Base-by-base conservation (phyloP, 2,329 filamentous ascomycete species). In the Chrysoporthe puriensis region DNA sequence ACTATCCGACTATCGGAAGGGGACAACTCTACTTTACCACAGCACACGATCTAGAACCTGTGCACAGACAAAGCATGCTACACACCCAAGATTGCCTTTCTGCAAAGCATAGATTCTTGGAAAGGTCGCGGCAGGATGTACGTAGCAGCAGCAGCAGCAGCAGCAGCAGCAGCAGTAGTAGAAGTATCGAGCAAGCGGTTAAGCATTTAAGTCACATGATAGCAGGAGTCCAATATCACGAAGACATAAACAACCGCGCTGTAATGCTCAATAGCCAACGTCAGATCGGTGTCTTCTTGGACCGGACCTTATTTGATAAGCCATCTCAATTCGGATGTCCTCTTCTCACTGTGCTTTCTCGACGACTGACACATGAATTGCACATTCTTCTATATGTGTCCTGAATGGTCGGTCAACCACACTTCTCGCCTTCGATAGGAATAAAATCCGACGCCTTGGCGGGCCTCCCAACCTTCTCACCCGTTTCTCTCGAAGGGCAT, bases 281-380 rank as follows among this genome's bases (percentile, higher is more conserved):
- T 57, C 54, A 32, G 34, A 40, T 57, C 54, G 9, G 4, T 40
- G 9, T n/a, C 32, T 57, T 21, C 34, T 57, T n/a, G 32, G 54
- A 26, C 54, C 34, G 34, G 32, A 21, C 32, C 54, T 36, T 16
- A 16, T 16, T 21, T 40, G 16, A 40, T 57, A 36, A 57, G 32
- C 34, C 18, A 16, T 57, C 16, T 32, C 34, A 26, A n/a, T 40
- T 57, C 9, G 54, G 54, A 21, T 21, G 34, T 21, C 54, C 34
- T 13, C 32, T 40, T 40, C 5, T 13, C 26, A 26, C 16, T 16
- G 32, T 6, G 11, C 2, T 57, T 14, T 40, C 34, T 57, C 32
- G 16, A 57, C 13, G 16, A 57, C 54, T 57, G 54, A 57, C 40
- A 40, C 54, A 40, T 57, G 34, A 57, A 57, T 32, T 14, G 32